Evolutionary conservation across 257 asterid species (phyloP).

Genomic region (Primulina huaijiensis): DNA sequence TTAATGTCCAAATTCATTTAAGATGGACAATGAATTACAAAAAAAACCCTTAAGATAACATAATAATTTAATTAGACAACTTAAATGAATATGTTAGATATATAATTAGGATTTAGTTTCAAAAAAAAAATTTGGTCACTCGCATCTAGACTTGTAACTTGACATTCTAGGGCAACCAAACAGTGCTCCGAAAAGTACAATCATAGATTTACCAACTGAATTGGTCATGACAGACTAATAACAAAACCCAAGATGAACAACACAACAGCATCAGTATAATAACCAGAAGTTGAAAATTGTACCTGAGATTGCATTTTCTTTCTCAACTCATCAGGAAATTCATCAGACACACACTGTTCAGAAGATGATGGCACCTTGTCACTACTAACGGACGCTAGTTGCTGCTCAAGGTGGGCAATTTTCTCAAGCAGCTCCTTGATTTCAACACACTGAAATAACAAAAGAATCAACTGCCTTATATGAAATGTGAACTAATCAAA

Average conservation of each 20-base stretch:
- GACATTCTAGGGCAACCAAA: not conserved
- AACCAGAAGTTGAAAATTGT: conserved; percentile 22
- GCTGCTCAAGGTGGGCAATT: conserved; percentile 59
- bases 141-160: not conserved
- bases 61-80: no score
- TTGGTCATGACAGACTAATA: no score
- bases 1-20: no score
- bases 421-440: conserved; percentile 68
- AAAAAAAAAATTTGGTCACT: not conserved
- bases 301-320: conserved; percentile 83
- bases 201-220: not conserved
- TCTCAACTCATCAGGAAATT: conserved; percentile 56
- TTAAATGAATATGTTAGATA: no score
- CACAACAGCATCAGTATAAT: not conserved
- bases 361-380: conserved; percentile 40
- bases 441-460: conserved; percentile 61
- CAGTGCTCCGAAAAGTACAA: not conserved
- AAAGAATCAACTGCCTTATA: conserved; percentile 25
- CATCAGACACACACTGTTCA: conserved; percentile 51
- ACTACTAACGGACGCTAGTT: conserved; percentile 48
- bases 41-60: no score
- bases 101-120: no score
- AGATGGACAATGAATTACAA: no score
- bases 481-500: conserved; percentile 17
- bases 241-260: no score